Percentiles rank a stretch among this genome's conserved stretches.
Conservation (phyloP, 495 filamentous ascomycete genomes). For the Xylaria sp. region DNA sequence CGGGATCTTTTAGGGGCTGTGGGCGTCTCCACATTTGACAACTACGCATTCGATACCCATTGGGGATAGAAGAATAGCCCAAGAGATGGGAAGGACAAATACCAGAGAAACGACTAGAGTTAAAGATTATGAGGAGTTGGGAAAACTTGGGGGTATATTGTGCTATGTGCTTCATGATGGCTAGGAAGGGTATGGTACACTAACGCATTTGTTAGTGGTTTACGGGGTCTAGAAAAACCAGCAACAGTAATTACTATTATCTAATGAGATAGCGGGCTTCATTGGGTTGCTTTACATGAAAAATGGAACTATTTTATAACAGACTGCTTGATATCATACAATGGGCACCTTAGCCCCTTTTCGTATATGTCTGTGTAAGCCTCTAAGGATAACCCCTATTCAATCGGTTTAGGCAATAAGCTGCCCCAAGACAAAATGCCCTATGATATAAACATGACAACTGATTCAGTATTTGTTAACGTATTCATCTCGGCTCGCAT, state of each 20-base stretch:
- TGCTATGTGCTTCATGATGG: not conserved
- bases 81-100: not conserved
- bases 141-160: not conserved
- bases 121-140: not conserved
- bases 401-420: not conserved
- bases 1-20: not conserved
- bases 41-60: not conserved
- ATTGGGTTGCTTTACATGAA: not conserved
- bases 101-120: not conserved
- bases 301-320: not conserved
- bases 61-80: not conserved
- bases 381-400: no score
- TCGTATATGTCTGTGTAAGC: not conserved
- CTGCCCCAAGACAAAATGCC: not conserved
- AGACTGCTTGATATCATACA: not conserved
- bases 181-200: not conserved
- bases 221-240: no score
- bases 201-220: not conserved
- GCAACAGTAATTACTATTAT: constrained; percentile 2
- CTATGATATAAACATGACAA: not conserved
- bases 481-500: no score
- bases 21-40: not conserved
- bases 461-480: not conserved
- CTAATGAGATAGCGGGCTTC: not conserved
- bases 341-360: not conserved